Percentiles rank a stretch among this genome's conserved stretches.
These are phyloP conservation scores for Tolypocladium nubicola DNA, from an alignment of 2,329 filamentous ascomycete genomes.

Conservation along the genomic window DNA sequence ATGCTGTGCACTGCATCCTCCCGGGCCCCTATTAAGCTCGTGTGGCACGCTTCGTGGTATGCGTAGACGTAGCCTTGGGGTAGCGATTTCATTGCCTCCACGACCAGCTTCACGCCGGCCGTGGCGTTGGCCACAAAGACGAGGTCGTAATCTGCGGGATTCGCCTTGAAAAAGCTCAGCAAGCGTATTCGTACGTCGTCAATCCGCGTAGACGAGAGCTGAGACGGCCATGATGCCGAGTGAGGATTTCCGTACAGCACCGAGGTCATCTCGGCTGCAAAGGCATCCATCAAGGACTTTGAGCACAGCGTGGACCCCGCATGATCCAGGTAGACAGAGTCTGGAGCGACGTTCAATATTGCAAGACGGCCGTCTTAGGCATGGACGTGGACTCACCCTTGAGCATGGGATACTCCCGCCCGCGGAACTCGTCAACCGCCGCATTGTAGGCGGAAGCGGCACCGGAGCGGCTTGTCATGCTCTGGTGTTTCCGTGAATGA, in stretches of 20 bases:
- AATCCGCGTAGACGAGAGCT: conserved; percentile 61
- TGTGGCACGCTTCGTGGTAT: conserved; percentile 79
- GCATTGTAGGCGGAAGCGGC: conserved; percentile 44
- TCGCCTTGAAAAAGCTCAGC: conserved; percentile 69
- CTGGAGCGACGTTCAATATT: conserved; percentile 27
- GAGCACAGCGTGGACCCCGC: conserved; percentile 81
- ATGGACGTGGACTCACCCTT: conserved; percentile 33
- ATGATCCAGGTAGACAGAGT: conserved; percentile 79
- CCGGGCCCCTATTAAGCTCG: conserved; percentile 72
- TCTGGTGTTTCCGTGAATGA: not conserved
- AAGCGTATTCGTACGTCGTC: conserved; percentile 65
- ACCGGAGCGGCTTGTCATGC: not conserved
- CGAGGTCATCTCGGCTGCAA: conserved; percentile 66
- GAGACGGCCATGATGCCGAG: conserved; percentile 73
- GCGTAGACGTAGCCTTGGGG: conserved; percentile 68
- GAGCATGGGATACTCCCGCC: conserved; percentile 59
- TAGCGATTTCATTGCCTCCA: conserved; percentile 61
- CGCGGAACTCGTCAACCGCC: conserved; percentile 46
- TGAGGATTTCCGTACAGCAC: conserved; percentile 87
- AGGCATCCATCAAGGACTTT: conserved; percentile 70
- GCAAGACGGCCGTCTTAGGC: not conserved
- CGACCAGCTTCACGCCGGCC: conserved; percentile 77
- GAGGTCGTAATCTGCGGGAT: conserved; percentile 73
- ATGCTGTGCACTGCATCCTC: conserved; percentile 54
- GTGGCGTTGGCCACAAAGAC: conserved; percentile 91